A percentile compares a stretch with the other conserved stretches of the same genome.
Evolutionary conservation across 371 early-diverging fungal genomes (phyloP).

Genomic region (Saksenaea vasiformis): DNA sequence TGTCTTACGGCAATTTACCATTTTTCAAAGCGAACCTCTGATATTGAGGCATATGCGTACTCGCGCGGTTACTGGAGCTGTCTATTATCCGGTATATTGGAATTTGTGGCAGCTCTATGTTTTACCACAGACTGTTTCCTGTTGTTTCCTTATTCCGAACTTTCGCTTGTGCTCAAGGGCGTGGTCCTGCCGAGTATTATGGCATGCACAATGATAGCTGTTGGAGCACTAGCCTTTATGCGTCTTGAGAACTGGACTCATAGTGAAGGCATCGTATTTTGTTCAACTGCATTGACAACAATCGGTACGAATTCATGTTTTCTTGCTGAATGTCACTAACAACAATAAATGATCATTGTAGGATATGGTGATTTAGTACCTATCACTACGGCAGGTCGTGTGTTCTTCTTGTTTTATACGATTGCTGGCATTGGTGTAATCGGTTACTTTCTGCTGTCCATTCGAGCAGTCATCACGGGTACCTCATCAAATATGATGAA

Average conservation of each 20-base stretch:
- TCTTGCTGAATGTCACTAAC: background rate
- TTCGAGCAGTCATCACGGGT: conserved; percentile 25
- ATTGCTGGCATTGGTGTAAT: conserved; percentile 18
- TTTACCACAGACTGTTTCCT: conserved; percentile 18
- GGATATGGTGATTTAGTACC: conserved; percentile 29
- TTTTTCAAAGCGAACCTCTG: background rate
- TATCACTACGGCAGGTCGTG: conserved; percentile 7
- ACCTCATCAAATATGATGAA: conserved; percentile 18
- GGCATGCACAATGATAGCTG: conserved; percentile 13
- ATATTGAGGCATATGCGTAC: background rate
- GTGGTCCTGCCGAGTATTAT: conserved; percentile 19
- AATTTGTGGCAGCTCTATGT: conserved; percentile 8
- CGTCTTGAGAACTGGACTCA: conserved; percentile 21
- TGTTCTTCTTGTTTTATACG: conserved; percentile 20
- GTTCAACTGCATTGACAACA: conserved; percentile 21
- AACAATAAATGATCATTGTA: background rate
- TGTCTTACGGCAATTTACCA: conserved; percentile 5
- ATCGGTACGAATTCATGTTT: conserved; percentile 11
- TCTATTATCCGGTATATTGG: conserved; percentile 7
- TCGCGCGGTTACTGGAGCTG: conserved; percentile 27
- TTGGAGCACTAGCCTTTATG: conserved; percentile 16
- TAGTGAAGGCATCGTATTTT: conserved; percentile 21
- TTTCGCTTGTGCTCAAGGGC: conserved; percentile 12
- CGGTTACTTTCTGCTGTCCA: conserved; percentile 21
- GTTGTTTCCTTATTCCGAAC: conserved; percentile 12